Conservation (phyloP, 192 early-diverging fungal species). For the Coemansia sp. region DNA sequence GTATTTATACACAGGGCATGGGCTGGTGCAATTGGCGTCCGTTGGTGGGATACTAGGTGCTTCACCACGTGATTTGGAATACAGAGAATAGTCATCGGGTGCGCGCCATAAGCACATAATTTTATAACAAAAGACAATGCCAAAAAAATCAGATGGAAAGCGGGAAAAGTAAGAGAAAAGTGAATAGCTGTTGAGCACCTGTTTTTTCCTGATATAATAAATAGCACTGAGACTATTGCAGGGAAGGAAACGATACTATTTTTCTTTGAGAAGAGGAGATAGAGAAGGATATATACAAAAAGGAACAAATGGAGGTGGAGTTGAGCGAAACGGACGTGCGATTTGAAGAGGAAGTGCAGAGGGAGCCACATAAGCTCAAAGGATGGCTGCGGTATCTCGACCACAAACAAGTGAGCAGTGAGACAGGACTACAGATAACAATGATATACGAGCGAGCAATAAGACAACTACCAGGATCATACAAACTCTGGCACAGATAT, state of each 20-base stretch:
- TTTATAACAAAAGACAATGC: too few species aligned
- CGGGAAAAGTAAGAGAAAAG: too few species aligned
- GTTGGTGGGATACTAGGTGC: not conserved
- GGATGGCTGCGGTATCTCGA: slow-evolving; percentile 90
- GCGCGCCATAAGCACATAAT: not conserved
- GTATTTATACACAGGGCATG: slow-evolving; percentile 7
- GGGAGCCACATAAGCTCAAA: slow-evolving; percentile 68
- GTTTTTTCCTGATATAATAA: too few species aligned
- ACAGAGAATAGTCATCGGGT: not conserved
- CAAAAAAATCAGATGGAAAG: too few species aligned
- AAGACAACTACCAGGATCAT: slow-evolving; percentile 84
- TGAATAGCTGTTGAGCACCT: too few species aligned
- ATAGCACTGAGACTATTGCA: too few species aligned
- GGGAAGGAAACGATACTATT: too few species aligned
- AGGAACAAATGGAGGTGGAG: slow-evolving; percentile 16
- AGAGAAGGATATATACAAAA: not conserved
- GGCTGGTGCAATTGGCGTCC: not conserved
- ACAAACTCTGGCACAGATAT: slow-evolving; percentile 94
- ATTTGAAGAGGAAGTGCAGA: slow-evolving; percentile 70
- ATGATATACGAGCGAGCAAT: slow-evolving; percentile 89
- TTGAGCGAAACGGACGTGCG: slow-evolving; percentile 36
- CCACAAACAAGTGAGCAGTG: slow-evolving; percentile 61
- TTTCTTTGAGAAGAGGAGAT: too few species aligned
- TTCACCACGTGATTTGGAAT: not conserved
- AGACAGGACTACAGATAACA: slow-evolving; percentile 51